phyloP scores from a whole-genome alignment of 2,329 filamentous ascomycete species.

The Cyclaneusma minus region DNA sequence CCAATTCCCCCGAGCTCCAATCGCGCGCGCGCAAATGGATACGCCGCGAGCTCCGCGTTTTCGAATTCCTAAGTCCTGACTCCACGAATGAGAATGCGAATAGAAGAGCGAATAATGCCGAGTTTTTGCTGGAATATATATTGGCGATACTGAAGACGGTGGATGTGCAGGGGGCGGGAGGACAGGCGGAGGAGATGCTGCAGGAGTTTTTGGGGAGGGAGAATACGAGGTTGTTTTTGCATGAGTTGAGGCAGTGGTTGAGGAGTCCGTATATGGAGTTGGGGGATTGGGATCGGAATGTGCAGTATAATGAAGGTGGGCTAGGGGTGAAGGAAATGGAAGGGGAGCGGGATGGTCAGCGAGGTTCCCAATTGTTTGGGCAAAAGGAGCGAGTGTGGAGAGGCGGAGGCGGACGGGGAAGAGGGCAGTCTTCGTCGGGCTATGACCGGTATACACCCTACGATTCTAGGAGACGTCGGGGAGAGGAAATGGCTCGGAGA shows the following conservation, averaged over 20 bases:
- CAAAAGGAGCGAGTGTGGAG: too few species aligned
- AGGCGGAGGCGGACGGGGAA: too few species aligned
- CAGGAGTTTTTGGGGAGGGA: conserved; percentile 63
- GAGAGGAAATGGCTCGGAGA: too few species aligned
- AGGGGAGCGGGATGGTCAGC: not conserved
- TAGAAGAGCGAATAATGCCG: conserved; percentile 51
- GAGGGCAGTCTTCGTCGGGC: too few species aligned
- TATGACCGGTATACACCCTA: too few species aligned
- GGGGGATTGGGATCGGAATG: conserved; percentile 55
- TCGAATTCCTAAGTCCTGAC: conserved; percentile 46
- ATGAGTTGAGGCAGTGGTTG: conserved; percentile 73
- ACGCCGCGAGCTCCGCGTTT: conserved; percentile 70
- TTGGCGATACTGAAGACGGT: conserved; percentile 70
- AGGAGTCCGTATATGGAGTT: conserved; percentile 62
- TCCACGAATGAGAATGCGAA: conserved; percentile 14
- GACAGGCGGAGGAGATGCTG: conserved; percentile 66
- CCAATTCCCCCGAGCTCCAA: conserved; percentile 47
- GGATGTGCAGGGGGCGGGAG: conserved; percentile 64
- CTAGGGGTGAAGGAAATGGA: not conserved
- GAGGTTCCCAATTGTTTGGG: too few species aligned
- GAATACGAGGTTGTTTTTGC: conserved; percentile 61
- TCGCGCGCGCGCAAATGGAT: conserved; percentile 70
- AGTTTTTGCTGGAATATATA: conserved; percentile 78
- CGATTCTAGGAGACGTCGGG: too few species aligned
- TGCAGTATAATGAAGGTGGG: conserved; percentile 11